Base-by-base conservation (phyloP, 2,329 filamentous ascomycete species). In the Xylariaceae sp. region DNA sequence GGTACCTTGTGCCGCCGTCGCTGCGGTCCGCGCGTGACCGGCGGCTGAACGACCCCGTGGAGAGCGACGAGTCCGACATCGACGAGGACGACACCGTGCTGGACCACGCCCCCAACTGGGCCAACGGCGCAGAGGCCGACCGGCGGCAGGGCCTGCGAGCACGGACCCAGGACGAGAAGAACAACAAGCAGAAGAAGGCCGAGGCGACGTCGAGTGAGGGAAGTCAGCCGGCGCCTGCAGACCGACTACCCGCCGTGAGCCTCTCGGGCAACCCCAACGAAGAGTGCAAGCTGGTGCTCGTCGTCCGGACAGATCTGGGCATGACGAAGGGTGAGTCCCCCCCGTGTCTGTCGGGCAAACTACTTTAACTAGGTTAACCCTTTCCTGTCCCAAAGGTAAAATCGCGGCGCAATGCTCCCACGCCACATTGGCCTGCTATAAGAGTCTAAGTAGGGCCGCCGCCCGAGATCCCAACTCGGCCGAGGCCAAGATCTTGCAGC, bases 341-440 rank as follows among this genome's bases (percentile, higher is more conserved):
- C 13, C 16, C 33, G 28, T n/a, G 31, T 13, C 18, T n/a, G n/a
- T n/a, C n/a, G n/a, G n/a, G n/a, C n/a, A n/a, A n/a, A n/a, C n/a
- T n/a, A n/a, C n/a, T n/a, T n/a, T n/a, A n/a, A 31, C 9, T 9
- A 12, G 8, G 23, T 26, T 43, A 41, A 51, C 31, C 15, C 24
- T 12, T 14, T 29, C 9, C n/a, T 17, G 11, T 32, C 18, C 37
- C 18, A 31, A 48, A 95, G 90, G 90, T 56, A 98, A 98, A 73
- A 96, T 97, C 56, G 92, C 88, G 41, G 92, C 92, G 6, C 92
- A 97, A 66, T 90, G 85, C 66, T 85, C 83, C 34, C 92, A 97
- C 65, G 92, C 92, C n/a, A 95, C 90, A 3, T 81, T 98, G 40
- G 89, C 90, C 39, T 97, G 90, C 76, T 98, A 95, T 79, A 97